Conservation (phyloP, 2,329 filamentous ascomycete genomes). For the Aspergillus eucalypticola region DNA sequence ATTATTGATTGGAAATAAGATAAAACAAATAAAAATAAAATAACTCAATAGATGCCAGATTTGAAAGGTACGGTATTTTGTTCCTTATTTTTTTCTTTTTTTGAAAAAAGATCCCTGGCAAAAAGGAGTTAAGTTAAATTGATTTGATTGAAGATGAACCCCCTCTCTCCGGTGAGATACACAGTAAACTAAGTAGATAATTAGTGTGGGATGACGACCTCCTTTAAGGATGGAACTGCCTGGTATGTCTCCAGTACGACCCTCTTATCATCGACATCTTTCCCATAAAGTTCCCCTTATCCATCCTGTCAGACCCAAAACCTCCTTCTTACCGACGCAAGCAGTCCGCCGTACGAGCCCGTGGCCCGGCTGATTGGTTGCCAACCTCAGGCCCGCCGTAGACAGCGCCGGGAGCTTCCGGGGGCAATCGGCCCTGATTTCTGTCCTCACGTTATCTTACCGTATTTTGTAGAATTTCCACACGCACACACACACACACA, state of each 20-base stretch:
- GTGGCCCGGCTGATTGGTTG: slow-evolving; percentile 24
- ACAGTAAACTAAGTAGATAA: background rate
- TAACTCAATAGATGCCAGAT: background rate
- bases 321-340: slow-evolving; percentile 12
- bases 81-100: background rate
- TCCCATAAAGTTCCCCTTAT: background rate
- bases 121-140: too few relatives aligned
- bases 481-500: background rate
- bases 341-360: slow-evolving; percentile 8
- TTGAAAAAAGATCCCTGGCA: background rate
- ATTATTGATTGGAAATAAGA: background rate
- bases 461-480: background rate
- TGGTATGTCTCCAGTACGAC: slow-evolving; percentile 4
- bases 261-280: slow-evolving; percentile 10
- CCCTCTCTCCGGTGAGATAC: background rate
- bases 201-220: background rate
- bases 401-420: slow-evolving; percentile 21
- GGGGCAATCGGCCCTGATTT: slow-evolving; percentile 8
- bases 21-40: background rate
- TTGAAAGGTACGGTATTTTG: background rate
- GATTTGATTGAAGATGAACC: too few relatives aligned
- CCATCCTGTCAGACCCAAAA: slow-evolving; percentile 6
- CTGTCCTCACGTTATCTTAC: slow-evolving; percentile 1
- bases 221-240: background rate
- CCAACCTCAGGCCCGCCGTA: slow-evolving; percentile 6